These are phyloP conservation scores for Globisporangium cylindrosporum DNA, from an alignment of 352 stramenopile genomes.

Conservation along the genomic window DNA sequence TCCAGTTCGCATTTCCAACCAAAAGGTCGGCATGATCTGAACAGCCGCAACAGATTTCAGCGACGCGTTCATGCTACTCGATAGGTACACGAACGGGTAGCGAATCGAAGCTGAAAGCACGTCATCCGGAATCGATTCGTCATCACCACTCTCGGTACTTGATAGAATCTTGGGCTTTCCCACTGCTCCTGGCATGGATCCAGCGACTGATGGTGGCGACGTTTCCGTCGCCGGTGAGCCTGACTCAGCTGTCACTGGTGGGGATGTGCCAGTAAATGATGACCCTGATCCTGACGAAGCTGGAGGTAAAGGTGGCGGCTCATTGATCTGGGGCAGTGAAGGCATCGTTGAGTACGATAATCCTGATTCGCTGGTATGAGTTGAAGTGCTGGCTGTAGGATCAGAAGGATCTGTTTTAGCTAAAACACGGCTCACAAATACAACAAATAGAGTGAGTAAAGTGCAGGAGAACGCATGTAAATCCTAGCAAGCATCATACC, in stretches of 20 bases:
- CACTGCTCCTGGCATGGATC: neutral
- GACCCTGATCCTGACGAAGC: neutral
- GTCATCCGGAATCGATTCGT: neutral
- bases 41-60: neutral
- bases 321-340: neutral
- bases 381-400: neutral
- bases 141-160: neutral
- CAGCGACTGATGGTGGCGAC: neutral
- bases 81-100: slow-evolving; percentile 9
- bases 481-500: no score
- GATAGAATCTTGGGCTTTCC: neutral
- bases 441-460: neutral
- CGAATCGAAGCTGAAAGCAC: neutral
- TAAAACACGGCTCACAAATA: neutral
- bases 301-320: neutral
- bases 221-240: neutral
- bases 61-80: neutral
- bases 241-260: neutral
- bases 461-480: no score
- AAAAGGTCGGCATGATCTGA: neutral
- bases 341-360: neutral
- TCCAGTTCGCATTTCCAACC: slow-evolving; percentile 1
- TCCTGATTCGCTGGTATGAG: neutral
- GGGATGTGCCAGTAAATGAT: neutral
- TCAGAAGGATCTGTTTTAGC: neutral